Evolutionary conservation across 1,139 yeast species (phyloP).

Genomic region (Citeromyces hawaiiensis): DNA sequence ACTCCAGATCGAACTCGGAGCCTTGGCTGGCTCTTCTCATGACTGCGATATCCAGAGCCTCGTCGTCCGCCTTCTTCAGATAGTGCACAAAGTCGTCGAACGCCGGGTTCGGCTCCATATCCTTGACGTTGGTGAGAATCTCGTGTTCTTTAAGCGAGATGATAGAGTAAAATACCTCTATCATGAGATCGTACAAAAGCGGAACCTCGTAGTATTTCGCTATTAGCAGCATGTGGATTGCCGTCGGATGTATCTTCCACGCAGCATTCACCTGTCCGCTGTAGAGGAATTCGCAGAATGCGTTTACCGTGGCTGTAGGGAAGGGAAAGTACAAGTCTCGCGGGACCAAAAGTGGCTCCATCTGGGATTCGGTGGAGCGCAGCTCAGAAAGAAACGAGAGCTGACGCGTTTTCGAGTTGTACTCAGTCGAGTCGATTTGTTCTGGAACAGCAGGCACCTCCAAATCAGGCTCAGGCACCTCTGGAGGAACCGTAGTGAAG

Average conservation of each 20-base stretch:
- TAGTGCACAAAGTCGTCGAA: conserved; percentile 32
- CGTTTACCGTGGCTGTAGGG: conserved; percentile 43
- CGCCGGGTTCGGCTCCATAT: conserved; percentile 16
- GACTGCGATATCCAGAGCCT: conserved; percentile 42
- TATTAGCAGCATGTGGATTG: conserved; percentile 47
- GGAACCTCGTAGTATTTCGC: conserved; percentile 58
- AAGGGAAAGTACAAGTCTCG: conserved; percentile 58
- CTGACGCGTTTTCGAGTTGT: neutral
- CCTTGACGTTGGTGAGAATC: conserved; percentile 6
- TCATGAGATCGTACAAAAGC: conserved; percentile 48
- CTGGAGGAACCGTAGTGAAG: neutral
- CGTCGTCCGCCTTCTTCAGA: conserved; percentile 43
- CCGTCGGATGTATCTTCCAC: conserved; percentile 56
- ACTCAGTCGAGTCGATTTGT: neutral
- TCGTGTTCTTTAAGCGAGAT: conserved; percentile 44
- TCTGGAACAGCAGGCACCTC: neutral
- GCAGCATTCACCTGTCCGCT: conserved; percentile 70
- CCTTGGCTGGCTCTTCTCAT: conserved; percentile 25
- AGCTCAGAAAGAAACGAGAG: neutral
- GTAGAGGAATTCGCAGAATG: conserved; percentile 58
- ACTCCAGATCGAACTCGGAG: neutral
- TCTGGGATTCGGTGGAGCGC: conserved; percentile 1
- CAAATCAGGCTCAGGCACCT: conserved; percentile 1
- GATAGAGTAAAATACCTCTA: conserved; percentile 56
- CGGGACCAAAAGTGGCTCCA: conserved; percentile 52